Evolutionary conservation across 2,329 filamentous ascomycete species (phyloP).

Genomic region (Fonsecaea pedrosoi): DNA sequence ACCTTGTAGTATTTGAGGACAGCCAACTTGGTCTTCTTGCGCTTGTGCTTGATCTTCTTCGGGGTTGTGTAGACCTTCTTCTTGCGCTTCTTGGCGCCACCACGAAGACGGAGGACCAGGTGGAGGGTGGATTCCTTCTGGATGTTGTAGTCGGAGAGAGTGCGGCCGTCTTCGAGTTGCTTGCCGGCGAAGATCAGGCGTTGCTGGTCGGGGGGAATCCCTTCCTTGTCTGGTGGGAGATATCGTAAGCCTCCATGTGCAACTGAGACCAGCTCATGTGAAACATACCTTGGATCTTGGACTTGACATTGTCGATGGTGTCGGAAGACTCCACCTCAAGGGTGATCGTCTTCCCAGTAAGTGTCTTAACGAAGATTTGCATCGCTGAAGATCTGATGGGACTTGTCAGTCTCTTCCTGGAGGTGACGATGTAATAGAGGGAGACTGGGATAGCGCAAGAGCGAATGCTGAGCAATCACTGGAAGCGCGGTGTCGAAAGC

Average conservation of each 20-base stretch:
- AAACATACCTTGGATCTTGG: constrained; percentile 77
- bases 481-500: neutral
- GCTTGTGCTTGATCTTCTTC: constrained; percentile 99
- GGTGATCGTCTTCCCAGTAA: constrained; percentile 99
- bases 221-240: constrained; percentile 85
- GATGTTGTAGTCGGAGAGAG: constrained; percentile 99
- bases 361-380: constrained; percentile 66
- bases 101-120: constrained; percentile 95
- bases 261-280: neutral
- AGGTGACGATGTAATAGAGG: constrained; percentile 4
- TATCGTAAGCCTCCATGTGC: neutral
- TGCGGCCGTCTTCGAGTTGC: constrained; percentile 99
- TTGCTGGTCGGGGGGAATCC: constrained; percentile 98
- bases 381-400: constrained; percentile 41
- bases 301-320: constrained; percentile 99
- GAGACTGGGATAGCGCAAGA: neutral
- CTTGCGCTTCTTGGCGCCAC: constrained; percentile 99
- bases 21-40: constrained; percentile 99
- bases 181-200: constrained; percentile 99
- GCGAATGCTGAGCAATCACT: constrained; percentile 13
- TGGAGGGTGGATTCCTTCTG: constrained; percentile 99
- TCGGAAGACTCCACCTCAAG: constrained; percentile 99
- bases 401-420: neutral
- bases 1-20: constrained; percentile 99
- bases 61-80: constrained; percentile 99